phyloP scores from a whole-genome alignment of 2,329 filamentous ascomycete genomes.

The Waltergamsia citrina region DNA sequence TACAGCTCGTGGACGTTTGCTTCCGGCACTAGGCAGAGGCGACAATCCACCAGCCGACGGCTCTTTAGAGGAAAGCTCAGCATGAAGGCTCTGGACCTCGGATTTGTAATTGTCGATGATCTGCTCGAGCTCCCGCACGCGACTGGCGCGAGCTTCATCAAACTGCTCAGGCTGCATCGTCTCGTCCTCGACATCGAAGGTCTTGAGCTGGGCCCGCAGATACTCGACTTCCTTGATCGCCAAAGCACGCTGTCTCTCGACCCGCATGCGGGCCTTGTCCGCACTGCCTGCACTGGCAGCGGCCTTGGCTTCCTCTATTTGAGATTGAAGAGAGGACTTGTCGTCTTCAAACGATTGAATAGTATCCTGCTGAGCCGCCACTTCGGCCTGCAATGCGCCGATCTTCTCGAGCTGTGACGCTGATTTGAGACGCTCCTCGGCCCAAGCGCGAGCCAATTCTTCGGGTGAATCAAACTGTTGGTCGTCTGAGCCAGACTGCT shows the following conservation, averaged over 20 bases:
- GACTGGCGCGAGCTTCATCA: slow-evolving; percentile 64
- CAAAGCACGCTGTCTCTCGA: slow-evolving; percentile 78
- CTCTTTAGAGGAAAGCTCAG: slow-evolving; percentile 63
- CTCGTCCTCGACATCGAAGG: slow-evolving; percentile 78
- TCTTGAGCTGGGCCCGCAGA: slow-evolving; percentile 82
- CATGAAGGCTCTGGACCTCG: slow-evolving; percentile 67
- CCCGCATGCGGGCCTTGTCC: slow-evolving; percentile 62
- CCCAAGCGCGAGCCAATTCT: slow-evolving; percentile 72
- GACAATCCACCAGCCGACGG: slow-evolving; percentile 17
- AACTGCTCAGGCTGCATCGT: slow-evolving; percentile 75
- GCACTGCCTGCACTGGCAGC: slow-evolving; percentile 34
- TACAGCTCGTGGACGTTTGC: slow-evolving; percentile 56
- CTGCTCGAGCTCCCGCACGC: slow-evolving; percentile 74
- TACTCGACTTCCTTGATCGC: slow-evolving; percentile 92
- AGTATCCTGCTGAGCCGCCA: slow-evolving; percentile 65
- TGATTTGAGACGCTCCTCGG: slow-evolving; percentile 72
- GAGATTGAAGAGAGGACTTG: slow-evolving; percentile 50
- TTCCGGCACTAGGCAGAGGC: slow-evolving; percentile 34
- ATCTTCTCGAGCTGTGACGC: slow-evolving; percentile 73
- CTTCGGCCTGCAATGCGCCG: slow-evolving; percentile 69
- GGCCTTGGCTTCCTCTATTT: slow-evolving; percentile 61
- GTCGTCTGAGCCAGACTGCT: slow-evolving; percentile 46
- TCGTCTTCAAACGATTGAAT: slow-evolving; percentile 66
- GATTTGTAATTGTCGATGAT: slow-evolving; percentile 78
- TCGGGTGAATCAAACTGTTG: slow-evolving; percentile 82